Evolutionary conservation across 345 rosid species (phyloP).

Genomic region (Hibiscus mutabilis): DNA sequence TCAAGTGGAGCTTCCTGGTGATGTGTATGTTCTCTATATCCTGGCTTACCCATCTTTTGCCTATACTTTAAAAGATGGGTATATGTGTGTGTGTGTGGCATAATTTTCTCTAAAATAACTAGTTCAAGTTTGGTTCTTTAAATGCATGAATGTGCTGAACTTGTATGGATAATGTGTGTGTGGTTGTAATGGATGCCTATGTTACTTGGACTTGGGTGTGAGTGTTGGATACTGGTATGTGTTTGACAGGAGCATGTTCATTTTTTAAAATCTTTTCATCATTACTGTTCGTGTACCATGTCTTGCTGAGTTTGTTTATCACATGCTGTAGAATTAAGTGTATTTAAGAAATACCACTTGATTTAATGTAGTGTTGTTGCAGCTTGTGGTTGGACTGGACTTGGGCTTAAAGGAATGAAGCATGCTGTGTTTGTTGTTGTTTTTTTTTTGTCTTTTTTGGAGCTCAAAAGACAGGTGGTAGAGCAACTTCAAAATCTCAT

Average conservation of each 20-base stretch:
- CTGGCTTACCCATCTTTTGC: neutral
- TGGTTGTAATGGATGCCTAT: neutral
- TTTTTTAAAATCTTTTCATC: too few relatives aligned
- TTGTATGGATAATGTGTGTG: too few relatives aligned
- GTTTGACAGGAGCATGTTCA: neutral
- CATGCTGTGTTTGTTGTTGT: neutral
- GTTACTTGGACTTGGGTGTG: neutral
- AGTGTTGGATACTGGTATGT: neutral
- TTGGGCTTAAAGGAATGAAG: neutral
- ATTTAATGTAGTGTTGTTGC: neutral
- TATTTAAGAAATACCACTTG: neutral
- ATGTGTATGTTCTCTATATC: slow-evolving; percentile 7
- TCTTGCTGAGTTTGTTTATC: neutral
- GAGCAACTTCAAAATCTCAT: slow-evolving; percentile 4
- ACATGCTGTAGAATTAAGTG: neutral
- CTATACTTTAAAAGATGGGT: neutral
- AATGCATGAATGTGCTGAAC: too few relatives aligned
- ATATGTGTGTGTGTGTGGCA: too few relatives aligned
- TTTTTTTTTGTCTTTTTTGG: neutral
- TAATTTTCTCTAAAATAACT: too few relatives aligned
- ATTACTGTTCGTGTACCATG: neutral
- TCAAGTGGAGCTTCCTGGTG: slow-evolving; percentile 1
- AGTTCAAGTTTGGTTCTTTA: too few relatives aligned
- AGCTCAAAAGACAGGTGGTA: neutral
- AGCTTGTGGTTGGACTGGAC: slow-evolving; percentile 3